Evolutionary conservation across 768 basidiomycete genomes (phyloP).

Genomic region (Boletus edulis): DNA sequence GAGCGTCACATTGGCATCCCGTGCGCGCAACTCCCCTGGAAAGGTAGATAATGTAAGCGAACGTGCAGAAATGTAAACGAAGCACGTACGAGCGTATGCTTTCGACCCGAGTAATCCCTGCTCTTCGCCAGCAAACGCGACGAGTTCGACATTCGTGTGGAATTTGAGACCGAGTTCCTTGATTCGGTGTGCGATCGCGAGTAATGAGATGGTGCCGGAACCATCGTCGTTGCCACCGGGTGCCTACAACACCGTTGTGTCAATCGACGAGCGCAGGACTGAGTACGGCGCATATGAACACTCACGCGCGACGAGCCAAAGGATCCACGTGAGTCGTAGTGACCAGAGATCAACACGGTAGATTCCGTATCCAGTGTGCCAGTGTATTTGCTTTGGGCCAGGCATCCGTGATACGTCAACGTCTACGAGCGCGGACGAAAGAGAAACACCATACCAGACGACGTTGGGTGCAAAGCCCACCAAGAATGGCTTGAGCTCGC

Average conservation of each 20-base stretch:
- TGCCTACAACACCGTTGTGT: constrained; percentile 17
- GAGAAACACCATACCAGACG: constrained; percentile 54
- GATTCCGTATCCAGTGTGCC: constrained; percentile 45
- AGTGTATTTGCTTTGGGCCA: constrained; percentile 46
- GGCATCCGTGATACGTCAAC: background rate
- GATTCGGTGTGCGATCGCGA: constrained; percentile 79
- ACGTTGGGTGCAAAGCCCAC: constrained; percentile 83
- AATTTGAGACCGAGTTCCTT: constrained; percentile 64
- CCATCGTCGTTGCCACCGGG: constrained; percentile 65
- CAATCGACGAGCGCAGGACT: background rate
- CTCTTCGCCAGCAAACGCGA: constrained; percentile 88
- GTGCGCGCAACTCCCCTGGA: constrained; percentile 55
- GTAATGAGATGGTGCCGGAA: constrained; percentile 64
- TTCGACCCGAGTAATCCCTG: constrained; percentile 81
- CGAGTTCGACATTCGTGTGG: constrained; percentile 74
- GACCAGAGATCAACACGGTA: constrained; percentile 74
- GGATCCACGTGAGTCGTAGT: constrained; percentile 90
- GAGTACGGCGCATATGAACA: background rate
- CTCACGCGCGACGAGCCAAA: constrained; percentile 67
- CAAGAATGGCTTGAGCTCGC: constrained; percentile 65
- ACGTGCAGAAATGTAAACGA: too few species aligned
- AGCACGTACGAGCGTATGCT: constrained; percentile 71
- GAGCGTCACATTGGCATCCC: constrained; percentile 65
- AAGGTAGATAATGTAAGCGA: background rate
- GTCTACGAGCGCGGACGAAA: background rate